These are phyloP conservation scores for Agrocybe pediades DNA, from an alignment of 768 basidiomycete genomes.

Conservation along the genomic window DNA sequence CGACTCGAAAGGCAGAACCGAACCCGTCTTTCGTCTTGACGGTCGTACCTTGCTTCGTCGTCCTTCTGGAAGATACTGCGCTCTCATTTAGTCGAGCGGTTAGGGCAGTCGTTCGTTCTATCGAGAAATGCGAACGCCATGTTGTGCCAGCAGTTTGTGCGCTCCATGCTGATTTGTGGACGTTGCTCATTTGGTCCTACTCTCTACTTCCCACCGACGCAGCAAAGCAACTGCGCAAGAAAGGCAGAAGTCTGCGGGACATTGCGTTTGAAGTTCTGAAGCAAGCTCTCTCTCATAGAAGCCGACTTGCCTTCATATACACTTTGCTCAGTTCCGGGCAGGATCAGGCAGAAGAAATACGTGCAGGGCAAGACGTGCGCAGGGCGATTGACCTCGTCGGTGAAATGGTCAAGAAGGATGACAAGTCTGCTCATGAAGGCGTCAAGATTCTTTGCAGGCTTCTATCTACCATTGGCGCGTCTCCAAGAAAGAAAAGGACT, in stretches of 20 bases:
- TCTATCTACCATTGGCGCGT: slow-evolving; percentile 28
- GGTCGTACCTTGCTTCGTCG: slow-evolving; percentile 11
- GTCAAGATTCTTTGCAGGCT: slow-evolving; percentile 24
- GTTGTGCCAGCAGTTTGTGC: not conserved
- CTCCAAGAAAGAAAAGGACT: not conserved
- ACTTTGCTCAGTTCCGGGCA: slow-evolving; percentile 31
- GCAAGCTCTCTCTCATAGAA: slow-evolving; percentile 47
- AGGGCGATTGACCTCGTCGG: slow-evolving; percentile 16
- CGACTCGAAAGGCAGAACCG: slow-evolving; percentile 8
- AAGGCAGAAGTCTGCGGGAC: slow-evolving; percentile 24
- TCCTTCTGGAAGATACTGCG: slow-evolving; percentile 19
- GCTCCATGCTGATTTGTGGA: slow-evolving; percentile 40
- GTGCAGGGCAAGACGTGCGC: slow-evolving; percentile 11
- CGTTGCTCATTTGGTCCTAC: slow-evolving; percentile 58
- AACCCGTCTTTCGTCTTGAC: slow-evolving; percentile 15
- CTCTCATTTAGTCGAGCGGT: slow-evolving; percentile 15
- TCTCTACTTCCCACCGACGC: slow-evolving; percentile 33
- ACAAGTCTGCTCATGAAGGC: slow-evolving; percentile 1
- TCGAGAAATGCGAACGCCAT: slow-evolving; percentile 10
- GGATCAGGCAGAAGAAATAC: not conserved
- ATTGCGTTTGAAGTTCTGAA: slow-evolving; percentile 43
- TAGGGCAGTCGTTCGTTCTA: slow-evolving; percentile 11
- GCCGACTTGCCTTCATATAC: slow-evolving; percentile 41
- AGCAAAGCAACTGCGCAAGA: slow-evolving; percentile 13
- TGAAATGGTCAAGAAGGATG: slow-evolving; percentile 8